Evolutionary conservation across 441 rosid species (phyloP), one percentile per base, ranked within the genome.

Genomic region (Manihot esculenta): DNA sequence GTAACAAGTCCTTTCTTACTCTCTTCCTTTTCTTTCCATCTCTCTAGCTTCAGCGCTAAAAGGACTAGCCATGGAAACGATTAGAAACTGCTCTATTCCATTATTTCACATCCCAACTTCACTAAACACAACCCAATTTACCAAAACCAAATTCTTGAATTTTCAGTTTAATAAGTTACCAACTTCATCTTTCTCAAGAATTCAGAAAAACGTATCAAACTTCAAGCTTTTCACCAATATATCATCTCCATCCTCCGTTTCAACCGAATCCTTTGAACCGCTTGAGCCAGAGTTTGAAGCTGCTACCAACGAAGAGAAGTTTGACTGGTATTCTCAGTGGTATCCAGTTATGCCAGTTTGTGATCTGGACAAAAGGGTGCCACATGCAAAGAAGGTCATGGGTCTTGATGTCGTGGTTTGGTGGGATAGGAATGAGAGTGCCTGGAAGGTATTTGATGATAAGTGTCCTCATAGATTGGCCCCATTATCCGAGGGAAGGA

Each of bases 391-490:
- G n/a, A n/a, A n/a, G n/a, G n/a, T n/a, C n/a, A n/a, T n/a, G n/a
- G n/a, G n/a, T n/a, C n/a, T n/a, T n/a, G n/a, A n/a, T n/a, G n/a
- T n/a, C n/a, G n/a, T n/a, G n/a, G n/a, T n/a, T n/a, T n/a, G n/a
- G n/a, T n/a, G n/a, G n/a, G n/a, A n/a, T n/a, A n/a, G n/a, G n/a
- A n/a, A n/a, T 94, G 91, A 88, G 73, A 78, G 38, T 21, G 78
- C 79, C 18, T 91, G 99, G 97, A 91, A 80, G 77, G 97, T 91
- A 24, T 88, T 91, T 77, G 89, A 80, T 30, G 97, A 91, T 66
- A 41, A 78, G 26, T 91, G 97, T 79, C 97, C 99, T 44, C 97
- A 92, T 66, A 84, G 99, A 58, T 78, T 91, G 77, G 97, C 97
- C 73, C 97, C 97, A 0, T 76, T 91, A 62, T 94, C 96, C 1